Evolutionary conservation across 441 rosid genomes (phyloP).

Genomic region (Populus trichocarpa): DNA sequence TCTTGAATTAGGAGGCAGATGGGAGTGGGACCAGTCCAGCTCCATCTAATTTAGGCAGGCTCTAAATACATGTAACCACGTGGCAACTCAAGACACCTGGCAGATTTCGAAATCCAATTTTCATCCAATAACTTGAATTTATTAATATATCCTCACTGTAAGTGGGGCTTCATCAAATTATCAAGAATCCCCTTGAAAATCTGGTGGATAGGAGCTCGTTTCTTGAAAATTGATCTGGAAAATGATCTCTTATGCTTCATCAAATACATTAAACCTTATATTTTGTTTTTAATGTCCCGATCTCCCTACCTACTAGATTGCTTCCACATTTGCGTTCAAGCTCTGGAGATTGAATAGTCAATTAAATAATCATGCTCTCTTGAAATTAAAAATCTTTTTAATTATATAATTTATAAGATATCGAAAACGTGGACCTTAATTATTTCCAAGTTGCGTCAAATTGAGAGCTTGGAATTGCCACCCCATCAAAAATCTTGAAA

Average conservation of each 20-base stretch:
- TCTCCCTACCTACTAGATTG: background rate
- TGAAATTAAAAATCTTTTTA: no score
- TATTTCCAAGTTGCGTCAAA: background rate
- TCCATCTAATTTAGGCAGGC: background rate
- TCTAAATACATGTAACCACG: background rate
- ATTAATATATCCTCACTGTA: conserved; percentile 3
- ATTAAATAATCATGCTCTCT: background rate
- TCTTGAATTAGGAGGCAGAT: conserved; percentile 10
- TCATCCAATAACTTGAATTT: conserved; percentile 1
- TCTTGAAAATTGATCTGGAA: background rate
- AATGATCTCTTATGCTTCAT: no score
- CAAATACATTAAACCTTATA: no score
- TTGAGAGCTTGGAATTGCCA: background rate
- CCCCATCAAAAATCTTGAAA: background rate
- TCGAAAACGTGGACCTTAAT: no score
- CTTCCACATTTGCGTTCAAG: background rate
- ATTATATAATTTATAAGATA: no score
- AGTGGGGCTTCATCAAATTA: conserved; percentile 7
- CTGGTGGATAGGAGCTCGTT: background rate
- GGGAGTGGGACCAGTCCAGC: conserved; percentile 20
- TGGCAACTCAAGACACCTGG: conserved; percentile 16
- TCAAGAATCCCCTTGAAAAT: background rate
- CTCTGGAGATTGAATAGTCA: background rate
- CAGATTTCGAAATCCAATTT: background rate
- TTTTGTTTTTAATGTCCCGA: background rate